Percentiles rank a stretch among this genome's conserved stretches.
Conservation (phyloP, 106 monocot genomes). For the Dendrobium chrysotoxum region DNA sequence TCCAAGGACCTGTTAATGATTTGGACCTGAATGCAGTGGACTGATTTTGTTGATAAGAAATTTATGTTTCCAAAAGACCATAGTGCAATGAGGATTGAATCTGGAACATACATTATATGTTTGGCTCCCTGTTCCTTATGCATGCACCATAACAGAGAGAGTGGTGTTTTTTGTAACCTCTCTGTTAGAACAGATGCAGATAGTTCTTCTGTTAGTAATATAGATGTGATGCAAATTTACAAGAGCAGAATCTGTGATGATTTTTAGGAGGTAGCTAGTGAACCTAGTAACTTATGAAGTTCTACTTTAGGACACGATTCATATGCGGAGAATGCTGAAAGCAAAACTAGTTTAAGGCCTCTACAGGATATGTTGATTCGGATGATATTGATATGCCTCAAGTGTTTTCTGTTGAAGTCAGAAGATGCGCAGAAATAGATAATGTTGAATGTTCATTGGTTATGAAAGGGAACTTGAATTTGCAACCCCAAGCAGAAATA, state of each 20-base stretch:
- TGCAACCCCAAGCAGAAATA: too few species aligned
- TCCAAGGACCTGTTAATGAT: constrained; percentile 39
- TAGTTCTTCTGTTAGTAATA: constrained; percentile 20
- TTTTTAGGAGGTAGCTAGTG: constrained; percentile 17
- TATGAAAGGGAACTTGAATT: too few species aligned
- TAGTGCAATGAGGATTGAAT: constrained; percentile 23
- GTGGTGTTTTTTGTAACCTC: constrained; percentile 21
- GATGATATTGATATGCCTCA: constrained; percentile 47
- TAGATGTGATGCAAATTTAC: constrained; percentile 4
- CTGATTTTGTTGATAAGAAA: constrained; percentile 18
- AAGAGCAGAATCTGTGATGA: constrained; percentile 27
- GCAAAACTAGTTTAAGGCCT: constrained; percentile 27
- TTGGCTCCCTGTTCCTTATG: too few species aligned
- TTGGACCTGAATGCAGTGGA: constrained; percentile 8
- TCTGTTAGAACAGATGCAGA: constrained; percentile 19
- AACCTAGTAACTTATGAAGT: constrained; percentile 34
- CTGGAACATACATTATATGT: constrained; percentile 86
- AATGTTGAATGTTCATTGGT: too few species aligned
- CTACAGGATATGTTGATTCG: constrained; percentile 26
- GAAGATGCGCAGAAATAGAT: too few species aligned
- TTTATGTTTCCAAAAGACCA: background rate
- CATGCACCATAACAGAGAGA: too few species aligned
- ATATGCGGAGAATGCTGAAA: constrained; percentile 40
- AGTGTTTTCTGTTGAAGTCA: constrained; percentile 6
- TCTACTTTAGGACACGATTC: too few species aligned